Evolutionary conservation across 805 yeast species (phyloP).

Genomic region (Priceomyces castillae): DNA sequence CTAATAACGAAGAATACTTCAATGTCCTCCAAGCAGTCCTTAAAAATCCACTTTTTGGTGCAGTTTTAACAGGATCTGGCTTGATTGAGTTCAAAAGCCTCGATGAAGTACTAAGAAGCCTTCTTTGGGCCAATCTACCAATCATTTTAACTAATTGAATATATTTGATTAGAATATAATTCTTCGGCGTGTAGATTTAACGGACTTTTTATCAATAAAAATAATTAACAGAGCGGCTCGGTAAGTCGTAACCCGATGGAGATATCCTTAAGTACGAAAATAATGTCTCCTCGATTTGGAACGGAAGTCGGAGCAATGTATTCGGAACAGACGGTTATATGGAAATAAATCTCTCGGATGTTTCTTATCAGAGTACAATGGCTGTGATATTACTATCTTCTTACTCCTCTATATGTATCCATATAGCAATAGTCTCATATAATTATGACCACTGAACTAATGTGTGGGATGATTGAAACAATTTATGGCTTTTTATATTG

Average conservation of each 20-base stretch:
- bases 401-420: no score
- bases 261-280: background rate
- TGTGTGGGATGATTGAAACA: no score
- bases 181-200: no score
- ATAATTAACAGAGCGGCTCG: background rate
- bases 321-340: background rate
- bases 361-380: background rate
- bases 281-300: background rate
- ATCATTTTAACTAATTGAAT: slow-evolving; percentile 4
- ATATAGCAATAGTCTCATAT: no score
- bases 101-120: slow-evolving; percentile 23
- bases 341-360: no score
- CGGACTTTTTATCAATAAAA: background rate
- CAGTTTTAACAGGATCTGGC: slow-evolving; percentile 11
- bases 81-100: slow-evolving; percentile 17
- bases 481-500: no score
- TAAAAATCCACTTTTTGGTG: slow-evolving; percentile 25
- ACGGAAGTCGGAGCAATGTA: background rate
- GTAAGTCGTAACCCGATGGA: background rate
- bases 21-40: slow-evolving; percentile 48
- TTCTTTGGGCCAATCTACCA: slow-evolving; percentile 8
- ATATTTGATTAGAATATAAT: background rate
- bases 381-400: no score
- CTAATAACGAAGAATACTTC: slow-evolving; percentile 44
- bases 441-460: no score